Base-by-base conservation (phyloP, 345 rosid genomes). In the Rhodamnia argentea region DNA sequence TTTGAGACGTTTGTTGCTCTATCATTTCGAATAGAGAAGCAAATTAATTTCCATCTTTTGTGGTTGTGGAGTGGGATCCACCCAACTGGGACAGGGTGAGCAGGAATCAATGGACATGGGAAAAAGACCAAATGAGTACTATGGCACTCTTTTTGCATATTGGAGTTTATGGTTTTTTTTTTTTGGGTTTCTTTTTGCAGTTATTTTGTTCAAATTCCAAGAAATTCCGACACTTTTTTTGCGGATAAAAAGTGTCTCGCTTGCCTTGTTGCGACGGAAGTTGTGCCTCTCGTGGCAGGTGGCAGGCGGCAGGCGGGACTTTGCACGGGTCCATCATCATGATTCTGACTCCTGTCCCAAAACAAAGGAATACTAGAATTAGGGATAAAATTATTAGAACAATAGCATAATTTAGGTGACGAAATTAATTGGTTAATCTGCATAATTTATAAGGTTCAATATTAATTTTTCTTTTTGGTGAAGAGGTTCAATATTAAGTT, bases 181-280 rank as follows among this genome's bases (percentile, higher is more conserved):
- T 16, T 4, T 64, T 27, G 4, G 32, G 16, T 62, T 37, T 32
- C 40, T 32, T 64, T 64, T 64, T 15, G 42, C 44, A 16, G 16
- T 40, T 64, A 15, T 64, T 4, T 70, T 32, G 78, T 32, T 70
- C 81, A 37, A 70, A 70, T 14, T 57, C 87, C 91, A 70, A 85
- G 27, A 87, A 86, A 86, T 87, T 86, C 89, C 82, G 24, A 76
- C 13, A 47, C 13, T 76, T 88, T 74, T 51, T n/a, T n/a, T n/a
- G n/a, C n/a, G n/a, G n/a, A n/a, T 57, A 7, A 6, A 7, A 47
- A 82, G 84, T 85, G 89, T 85, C 83, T 91, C 84, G 23, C 24
- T 20, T 10, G 85, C 89, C 91, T 23, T 83, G 88, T 85, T 85
- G 86, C 13, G 42, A 44, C 91, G 91, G 88, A 85, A 84, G 64